phyloP scores from a whole-genome alignment of 75 land plant genomes.

The Pinus albicaulis region DNA sequence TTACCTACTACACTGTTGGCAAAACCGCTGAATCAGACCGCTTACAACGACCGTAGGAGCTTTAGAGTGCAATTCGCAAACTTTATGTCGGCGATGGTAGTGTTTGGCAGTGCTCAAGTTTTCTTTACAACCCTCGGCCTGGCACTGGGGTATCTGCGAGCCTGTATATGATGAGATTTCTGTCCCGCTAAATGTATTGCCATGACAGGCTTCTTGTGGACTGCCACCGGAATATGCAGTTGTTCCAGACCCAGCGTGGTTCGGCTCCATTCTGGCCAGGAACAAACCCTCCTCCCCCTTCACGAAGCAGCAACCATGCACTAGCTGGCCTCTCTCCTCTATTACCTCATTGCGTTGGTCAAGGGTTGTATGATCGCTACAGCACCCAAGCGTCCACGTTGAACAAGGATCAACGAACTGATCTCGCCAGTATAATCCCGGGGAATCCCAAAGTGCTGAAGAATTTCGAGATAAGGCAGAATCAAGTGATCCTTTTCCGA shows the following conservation, averaged over 20 bases:
- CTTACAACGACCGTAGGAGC: constrained; percentile 26
- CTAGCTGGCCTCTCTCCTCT: too few species aligned
- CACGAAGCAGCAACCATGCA: too few species aligned
- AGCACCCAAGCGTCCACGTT: too few species aligned
- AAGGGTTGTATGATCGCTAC: too few species aligned
- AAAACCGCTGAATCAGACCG: constrained; percentile 18
- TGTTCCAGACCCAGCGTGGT: background rate
- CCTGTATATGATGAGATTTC: background rate
- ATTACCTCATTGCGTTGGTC: too few species aligned
- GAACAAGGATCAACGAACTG: too few species aligned
- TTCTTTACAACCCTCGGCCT: constrained; percentile 50
- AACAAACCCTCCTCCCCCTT: background rate
- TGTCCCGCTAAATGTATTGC: background rate
- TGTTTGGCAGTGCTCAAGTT: constrained; percentile 48
- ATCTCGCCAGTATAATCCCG: too few species aligned
- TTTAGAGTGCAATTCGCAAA: constrained; percentile 58
- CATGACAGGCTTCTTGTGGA: background rate
- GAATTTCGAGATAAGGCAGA: too few species aligned
- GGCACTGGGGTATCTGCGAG: constrained; percentile 28
- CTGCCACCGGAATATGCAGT: background rate
- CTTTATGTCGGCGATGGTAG: constrained; percentile 53
- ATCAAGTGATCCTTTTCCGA: too few species aligned
- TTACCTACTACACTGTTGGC: constrained; percentile 37
- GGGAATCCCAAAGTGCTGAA: too few species aligned
- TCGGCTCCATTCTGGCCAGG: background rate